phyloP scores from a whole-genome alignment of 306 rosid genomes.

The Corylus avellana region DNA sequence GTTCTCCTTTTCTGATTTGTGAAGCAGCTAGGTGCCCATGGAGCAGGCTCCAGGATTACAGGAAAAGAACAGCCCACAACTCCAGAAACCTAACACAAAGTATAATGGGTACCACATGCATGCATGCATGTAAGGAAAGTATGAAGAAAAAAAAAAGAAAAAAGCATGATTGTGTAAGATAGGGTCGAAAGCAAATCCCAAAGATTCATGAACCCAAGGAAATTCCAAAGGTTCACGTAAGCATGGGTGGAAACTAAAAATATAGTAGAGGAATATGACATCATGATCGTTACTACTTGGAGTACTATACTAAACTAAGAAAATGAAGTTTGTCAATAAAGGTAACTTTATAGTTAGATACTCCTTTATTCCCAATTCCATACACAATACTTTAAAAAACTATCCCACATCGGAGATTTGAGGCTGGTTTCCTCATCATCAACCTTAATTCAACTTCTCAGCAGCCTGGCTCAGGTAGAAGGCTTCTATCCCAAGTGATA shows the following conservation, averaged over 20 bases:
- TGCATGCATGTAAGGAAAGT: slow-evolving; percentile 20
- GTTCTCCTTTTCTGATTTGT: not conserved
- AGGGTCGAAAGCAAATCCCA: slow-evolving; percentile 31
- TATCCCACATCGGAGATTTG: slow-evolving; percentile 34
- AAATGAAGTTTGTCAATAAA: slow-evolving; percentile 19
- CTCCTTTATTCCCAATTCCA: slow-evolving; percentile 10
- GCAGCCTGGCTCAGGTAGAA: not conserved
- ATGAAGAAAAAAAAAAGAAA: not conserved
- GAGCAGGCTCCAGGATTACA: not conserved
- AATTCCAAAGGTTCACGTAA: slow-evolving; percentile 27
- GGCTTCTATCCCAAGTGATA: not conserved
- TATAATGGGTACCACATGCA: slow-evolving; percentile 1
- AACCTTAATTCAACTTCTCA: not conserved
- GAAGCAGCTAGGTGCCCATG: not conserved
- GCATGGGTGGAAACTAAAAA: slow-evolving; percentile 36
- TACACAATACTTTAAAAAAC: slow-evolving; percentile 8
- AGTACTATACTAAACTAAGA: slow-evolving; percentile 13
- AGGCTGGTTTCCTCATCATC: not conserved
- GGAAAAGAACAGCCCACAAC: not conserved
- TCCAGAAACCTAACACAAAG: too few species aligned
- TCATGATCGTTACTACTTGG: slow-evolving; percentile 27
- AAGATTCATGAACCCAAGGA: slow-evolving; percentile 41
- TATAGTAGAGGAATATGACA: slow-evolving; percentile 36
- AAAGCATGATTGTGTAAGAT: slow-evolving; percentile 11
- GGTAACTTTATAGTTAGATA: slow-evolving; percentile 15